Conservation (phyloP, 371 early-diverging fungal genomes). For the Choanephora cucurbitarum region DNA sequence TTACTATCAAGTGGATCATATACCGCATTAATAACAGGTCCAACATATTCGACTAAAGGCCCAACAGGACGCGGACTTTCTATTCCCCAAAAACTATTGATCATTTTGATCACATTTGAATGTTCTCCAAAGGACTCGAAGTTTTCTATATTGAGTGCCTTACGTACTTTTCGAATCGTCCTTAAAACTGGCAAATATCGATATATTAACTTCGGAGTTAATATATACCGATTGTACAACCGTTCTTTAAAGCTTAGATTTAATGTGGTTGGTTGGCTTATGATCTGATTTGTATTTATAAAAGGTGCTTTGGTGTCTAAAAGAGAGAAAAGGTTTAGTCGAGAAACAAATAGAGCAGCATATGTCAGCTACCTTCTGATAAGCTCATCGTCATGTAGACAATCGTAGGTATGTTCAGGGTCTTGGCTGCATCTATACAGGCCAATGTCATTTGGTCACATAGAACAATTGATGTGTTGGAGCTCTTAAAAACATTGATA, state of each 20-base stretch:
- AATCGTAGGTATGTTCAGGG: slow-evolving; percentile 17
- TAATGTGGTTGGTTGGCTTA: slow-evolving; percentile 11
- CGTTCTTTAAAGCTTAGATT: slow-evolving; percentile 14
- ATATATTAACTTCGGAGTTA: slow-evolving; percentile 10
- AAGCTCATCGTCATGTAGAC: slow-evolving; percentile 22
- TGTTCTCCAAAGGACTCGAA: slow-evolving; percentile 14
- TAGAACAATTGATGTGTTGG: slow-evolving; percentile 17
- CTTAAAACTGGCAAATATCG: slow-evolving; percentile 6
- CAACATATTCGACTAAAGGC: slow-evolving; percentile 37
- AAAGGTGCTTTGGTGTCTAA: slow-evolving; percentile 23
- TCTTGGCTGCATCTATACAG: slow-evolving; percentile 25
- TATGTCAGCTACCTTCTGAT: slow-evolving; percentile 7
- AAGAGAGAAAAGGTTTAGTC: neutral
- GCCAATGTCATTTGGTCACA: slow-evolving; percentile 27
- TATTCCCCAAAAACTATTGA: slow-evolving; percentile 31
- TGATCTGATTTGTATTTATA: slow-evolving; percentile 5
- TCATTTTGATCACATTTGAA: slow-evolving; percentile 23
- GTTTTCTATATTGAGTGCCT: slow-evolving; percentile 5
- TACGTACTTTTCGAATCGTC: slow-evolving; percentile 9
- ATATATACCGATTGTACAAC: slow-evolving; percentile 16
- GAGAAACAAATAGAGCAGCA: neutral
- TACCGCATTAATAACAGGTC: slow-evolving; percentile 30
- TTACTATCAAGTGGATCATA: slow-evolving; percentile 14
- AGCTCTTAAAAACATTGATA: slow-evolving; percentile 1
- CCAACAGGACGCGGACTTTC: slow-evolving; percentile 37